Percentiles rank a stretch among this genome's conserved stretches.
phyloP scores from a whole-genome alignment of 495 filamentous ascomycete species.

The Aspergillus leporis region DNA sequence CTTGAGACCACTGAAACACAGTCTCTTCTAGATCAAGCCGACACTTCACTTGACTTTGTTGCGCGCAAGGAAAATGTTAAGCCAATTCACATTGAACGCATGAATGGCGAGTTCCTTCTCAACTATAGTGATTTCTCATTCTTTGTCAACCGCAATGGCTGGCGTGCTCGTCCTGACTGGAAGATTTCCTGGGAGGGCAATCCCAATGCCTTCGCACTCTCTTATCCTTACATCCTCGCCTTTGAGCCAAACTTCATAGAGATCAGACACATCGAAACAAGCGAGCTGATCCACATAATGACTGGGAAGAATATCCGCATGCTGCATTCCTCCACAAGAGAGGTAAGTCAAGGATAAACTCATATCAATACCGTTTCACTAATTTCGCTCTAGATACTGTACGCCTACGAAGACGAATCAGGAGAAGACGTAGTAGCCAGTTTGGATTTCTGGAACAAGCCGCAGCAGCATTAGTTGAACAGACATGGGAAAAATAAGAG shows the following conservation, averaged over 20 bases:
- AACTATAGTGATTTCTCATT: slow-evolving; percentile 99
- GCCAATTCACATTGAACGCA: slow-evolving; percentile 96
- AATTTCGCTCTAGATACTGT: slow-evolving; percentile 65
- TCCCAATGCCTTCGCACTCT: slow-evolving; percentile 87
- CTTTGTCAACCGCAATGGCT: slow-evolving; percentile 98
- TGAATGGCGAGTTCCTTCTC: slow-evolving; percentile 94
- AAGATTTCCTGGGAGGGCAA: slow-evolving; percentile 95
- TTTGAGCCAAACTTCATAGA: slow-evolving; percentile 99
- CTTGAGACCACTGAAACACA: slow-evolving; percentile 97
- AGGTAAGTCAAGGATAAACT: slow-evolving; percentile 59
- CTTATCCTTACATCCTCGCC: slow-evolving; percentile 92
- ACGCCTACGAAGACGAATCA: slow-evolving; percentile 93
- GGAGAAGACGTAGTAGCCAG: slow-evolving; percentile 93
- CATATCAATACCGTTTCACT: slow-evolving; percentile 6
- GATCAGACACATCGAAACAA: slow-evolving; percentile 89
- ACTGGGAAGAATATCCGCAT: slow-evolving; percentile 94
- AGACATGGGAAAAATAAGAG: slow-evolving; percentile 4
- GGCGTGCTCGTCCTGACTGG: slow-evolving; percentile 95
- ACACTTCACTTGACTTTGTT: slow-evolving; percentile 97
- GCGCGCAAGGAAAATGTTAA: slow-evolving; percentile 87
- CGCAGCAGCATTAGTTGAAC: slow-evolving; percentile 32
- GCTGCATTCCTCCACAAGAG: slow-evolving; percentile 93
- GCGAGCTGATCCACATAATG: slow-evolving; percentile 86
- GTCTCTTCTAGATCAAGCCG: slow-evolving; percentile 93
- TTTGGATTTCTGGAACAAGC: slow-evolving; percentile 92